Evolutionary conservation across 75 land plant genomes (phyloP), one percentile per base, ranked within the genome.

Genomic region (Azolla pinnata): DNA sequence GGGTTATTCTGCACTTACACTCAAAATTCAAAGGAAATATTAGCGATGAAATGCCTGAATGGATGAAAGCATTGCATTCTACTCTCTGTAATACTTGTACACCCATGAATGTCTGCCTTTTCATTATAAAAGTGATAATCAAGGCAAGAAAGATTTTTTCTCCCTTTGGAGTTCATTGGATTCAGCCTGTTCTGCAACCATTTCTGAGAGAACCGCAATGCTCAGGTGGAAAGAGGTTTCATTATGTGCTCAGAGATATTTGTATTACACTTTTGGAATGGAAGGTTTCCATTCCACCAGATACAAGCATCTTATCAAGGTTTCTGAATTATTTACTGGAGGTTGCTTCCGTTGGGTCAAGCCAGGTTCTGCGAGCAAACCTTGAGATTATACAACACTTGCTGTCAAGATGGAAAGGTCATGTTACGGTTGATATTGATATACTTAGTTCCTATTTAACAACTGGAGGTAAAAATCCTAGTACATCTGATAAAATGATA

Each of bases 211-310:
- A 77, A 42, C 79, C 79, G 23, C 52, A 66, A 33, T 67, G 44
- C 27, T 62, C 79, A 47, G 79, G 79, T 24, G 79, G 79, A 17
- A 29, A 38, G 27, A 62, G 42, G 4, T 76, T 76, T 44, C 79
- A 76, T 63, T 76, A 76, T 49, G 56, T 76, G 65, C 76, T 76
- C 23, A 57, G 79, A 35, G 79, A 76, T 44, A 61, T 76, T 19
- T 76, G 70, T 35, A 73, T 76, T 26, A 66, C 59, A 19, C 49
- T 73, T 17, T 56, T 76, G 29, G 69, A 76, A 23, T 76, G 79
- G 79, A 72, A 76, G 9, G 24, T 76, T 33, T 34, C 31, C 8
- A 17, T 25, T 28, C 29, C 53, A 0, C 75, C 77, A 1, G 79
- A 76, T 61, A 1, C 38, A 23, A 29, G 33, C 24, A 49, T 61